Evolutionary conservation across 768 basidiomycete genomes (phyloP).

Genomic region (Hirschioporus abietinus): DNA sequence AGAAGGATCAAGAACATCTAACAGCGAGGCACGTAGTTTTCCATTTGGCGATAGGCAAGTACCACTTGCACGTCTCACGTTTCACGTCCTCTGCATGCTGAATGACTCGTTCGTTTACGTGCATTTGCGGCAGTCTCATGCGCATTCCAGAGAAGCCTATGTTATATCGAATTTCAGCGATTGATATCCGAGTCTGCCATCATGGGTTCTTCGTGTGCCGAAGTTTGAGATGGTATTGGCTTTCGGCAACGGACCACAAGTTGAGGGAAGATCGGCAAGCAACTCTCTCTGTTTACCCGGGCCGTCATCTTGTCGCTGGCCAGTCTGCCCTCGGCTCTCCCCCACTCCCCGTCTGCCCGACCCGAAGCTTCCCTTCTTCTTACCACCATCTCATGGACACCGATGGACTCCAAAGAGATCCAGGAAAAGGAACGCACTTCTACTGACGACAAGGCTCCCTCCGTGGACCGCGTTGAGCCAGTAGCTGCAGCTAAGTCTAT

Average conservation of each 20-base stretch:
- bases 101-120: too few species aligned
- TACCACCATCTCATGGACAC: background rate
- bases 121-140: too few species aligned
- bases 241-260: too few species aligned
- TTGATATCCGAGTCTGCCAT: too few species aligned
- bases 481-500: background rate
- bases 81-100: too few species aligned
- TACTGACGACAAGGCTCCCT: background rate
- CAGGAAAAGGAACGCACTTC: background rate
- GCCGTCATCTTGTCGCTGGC: background rate
- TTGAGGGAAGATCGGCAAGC: too few species aligned
- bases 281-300: background rate
- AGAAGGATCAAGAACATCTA: too few species aligned
- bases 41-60: background rate
- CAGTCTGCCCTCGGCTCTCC: background rate
- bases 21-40: background rate
- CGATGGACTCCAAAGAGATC: background rate
- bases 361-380: background rate
- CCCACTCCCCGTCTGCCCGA: background rate
- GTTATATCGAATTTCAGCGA: too few species aligned
- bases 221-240: too few species aligned
- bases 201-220: too few species aligned
- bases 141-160: too few species aligned
- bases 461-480: background rate
- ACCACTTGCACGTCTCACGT: background rate